These are phyloP conservation scores for Globisporangium iwayamae DNA, from an alignment of 352 stramenopile genomes.

Conservation along the genomic window DNA sequence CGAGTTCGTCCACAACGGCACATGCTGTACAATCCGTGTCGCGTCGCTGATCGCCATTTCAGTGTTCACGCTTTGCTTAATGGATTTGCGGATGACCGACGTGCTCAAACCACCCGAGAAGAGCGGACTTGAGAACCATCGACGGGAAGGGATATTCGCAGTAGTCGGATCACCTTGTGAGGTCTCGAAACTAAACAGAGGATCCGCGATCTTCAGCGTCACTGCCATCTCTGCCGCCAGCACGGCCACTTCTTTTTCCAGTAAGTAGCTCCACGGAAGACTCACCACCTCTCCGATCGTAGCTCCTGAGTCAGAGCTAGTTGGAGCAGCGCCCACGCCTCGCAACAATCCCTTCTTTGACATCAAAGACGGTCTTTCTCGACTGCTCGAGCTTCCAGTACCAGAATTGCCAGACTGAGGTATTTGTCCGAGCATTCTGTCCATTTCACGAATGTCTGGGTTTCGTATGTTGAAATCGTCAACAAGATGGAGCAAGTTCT, in stretches of 20 bases:
- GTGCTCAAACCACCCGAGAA: slow-evolving; percentile 28
- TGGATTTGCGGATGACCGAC: slow-evolving; percentile 11
- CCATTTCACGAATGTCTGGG: slow-evolving; percentile 11
- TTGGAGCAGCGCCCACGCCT: not conserved
- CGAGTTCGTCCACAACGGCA: slow-evolving; percentile 20
- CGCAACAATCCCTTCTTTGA: not conserved
- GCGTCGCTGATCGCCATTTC: not conserved
- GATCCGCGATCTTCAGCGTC: slow-evolving; percentile 47
- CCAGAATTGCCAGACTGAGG: not conserved
- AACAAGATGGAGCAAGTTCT: slow-evolving; percentile 39
- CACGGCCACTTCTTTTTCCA: slow-evolving; percentile 65
- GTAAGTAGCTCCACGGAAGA: slow-evolving; percentile 49
- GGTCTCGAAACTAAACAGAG: slow-evolving; percentile 16
- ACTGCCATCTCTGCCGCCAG: slow-evolving; percentile 50
- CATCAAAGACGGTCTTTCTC: not conserved
- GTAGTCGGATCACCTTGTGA: not conserved
- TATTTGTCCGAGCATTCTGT: slow-evolving; percentile 30
- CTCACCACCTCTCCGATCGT: slow-evolving; percentile 27
- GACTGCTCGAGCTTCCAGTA: not conserved
- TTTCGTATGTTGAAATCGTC: slow-evolving; percentile 42
- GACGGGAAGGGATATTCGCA: not conserved
- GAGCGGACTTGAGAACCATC: slow-evolving; percentile 28
- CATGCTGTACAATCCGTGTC: slow-evolving; percentile 26
- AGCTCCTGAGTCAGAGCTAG: not conserved
- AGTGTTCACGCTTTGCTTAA: not conserved